Evolutionary conservation across 257 asterid species (phyloP).

Genomic region (Jacaranda mimosifolia): DNA sequence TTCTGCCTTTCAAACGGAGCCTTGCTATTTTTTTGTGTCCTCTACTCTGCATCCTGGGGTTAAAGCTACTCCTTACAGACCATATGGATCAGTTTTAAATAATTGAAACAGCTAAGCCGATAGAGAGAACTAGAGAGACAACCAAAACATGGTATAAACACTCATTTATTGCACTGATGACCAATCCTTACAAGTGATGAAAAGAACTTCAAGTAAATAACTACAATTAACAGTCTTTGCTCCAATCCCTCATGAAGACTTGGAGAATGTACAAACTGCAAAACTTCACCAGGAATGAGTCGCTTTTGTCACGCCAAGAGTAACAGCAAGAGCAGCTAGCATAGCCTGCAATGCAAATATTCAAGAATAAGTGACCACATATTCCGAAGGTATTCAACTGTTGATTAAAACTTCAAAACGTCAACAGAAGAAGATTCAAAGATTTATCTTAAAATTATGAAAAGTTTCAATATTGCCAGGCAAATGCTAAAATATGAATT

Average conservation of each 20-base stretch:
- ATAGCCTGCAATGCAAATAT: slow-evolving; percentile 57
- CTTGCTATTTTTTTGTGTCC: no score
- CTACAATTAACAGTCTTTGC: slow-evolving; percentile 26
- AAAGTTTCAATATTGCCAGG: not conserved
- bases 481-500: not conserved
- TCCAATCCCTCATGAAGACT: slow-evolving; percentile 16
- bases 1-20: no score
- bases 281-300: slow-evolving; percentile 71
- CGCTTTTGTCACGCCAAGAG: slow-evolving; percentile 75
- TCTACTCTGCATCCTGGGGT: no score
- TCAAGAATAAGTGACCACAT: not conserved
- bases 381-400: not conserved
- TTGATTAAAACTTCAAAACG: not conserved
- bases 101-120: not conserved
- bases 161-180: slow-evolving; percentile 16
- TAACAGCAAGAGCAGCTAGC: slow-evolving; percentile 74
- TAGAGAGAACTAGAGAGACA: not conserved
- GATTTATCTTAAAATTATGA: not conserved
- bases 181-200: not conserved
- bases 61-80: no score
- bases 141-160: slow-evolving; percentile 13
- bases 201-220: slow-evolving; percentile 10
- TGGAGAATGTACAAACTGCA: slow-evolving; percentile 48
- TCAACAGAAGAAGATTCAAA: slow-evolving; percentile 5
- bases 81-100: no score